Evolutionary conservation across 2,329 filamentous ascomycete genomes (phyloP).

Genomic region (Lasiodiplodia gonubiensis): DNA sequence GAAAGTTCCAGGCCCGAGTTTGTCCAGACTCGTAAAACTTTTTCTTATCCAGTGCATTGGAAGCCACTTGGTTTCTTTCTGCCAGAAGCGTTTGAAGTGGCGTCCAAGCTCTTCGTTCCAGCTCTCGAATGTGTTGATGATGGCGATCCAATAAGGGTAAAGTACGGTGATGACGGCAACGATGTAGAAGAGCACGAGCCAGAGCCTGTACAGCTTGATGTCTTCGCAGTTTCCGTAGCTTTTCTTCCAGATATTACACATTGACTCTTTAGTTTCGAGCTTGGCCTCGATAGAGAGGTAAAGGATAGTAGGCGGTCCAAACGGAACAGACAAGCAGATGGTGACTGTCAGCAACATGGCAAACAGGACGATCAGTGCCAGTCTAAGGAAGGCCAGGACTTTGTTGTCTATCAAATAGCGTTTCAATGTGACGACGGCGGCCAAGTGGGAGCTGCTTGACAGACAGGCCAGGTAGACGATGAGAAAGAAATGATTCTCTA

Average conservation of each 20-base stretch:
- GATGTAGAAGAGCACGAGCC: not conserved
- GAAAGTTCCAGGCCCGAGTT: not conserved
- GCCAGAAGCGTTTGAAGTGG: not conserved
- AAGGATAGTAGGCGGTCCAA: not conserved
- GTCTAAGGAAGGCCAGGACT: constrained; percentile 38
- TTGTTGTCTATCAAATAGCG: constrained; percentile 41
- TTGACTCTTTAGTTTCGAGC: not conserved
- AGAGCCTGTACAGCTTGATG: not conserved
- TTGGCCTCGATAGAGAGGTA: not conserved
- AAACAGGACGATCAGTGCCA: constrained; percentile 39
- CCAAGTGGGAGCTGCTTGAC: constrained; percentile 41
- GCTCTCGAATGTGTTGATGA: constrained; percentile 9
- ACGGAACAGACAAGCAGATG: constrained; percentile 37
- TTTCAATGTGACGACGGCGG: constrained; percentile 40
- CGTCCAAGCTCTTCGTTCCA: not conserved
- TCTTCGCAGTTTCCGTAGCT: not conserved
- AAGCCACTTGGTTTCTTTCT: not conserved
- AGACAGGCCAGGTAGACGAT: constrained; percentile 42
- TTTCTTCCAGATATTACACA: not conserved
- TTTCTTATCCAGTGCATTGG: constrained; percentile 4
- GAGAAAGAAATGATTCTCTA: constrained; percentile 28
- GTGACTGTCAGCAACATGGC: constrained; percentile 38
- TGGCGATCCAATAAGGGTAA: constrained; percentile 20
- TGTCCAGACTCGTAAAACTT: not conserved
- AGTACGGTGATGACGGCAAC: not conserved